Evolutionary conservation across 805 yeast genomes (phyloP).

Genomic region (Yamadazyma kitorensis): DNA sequence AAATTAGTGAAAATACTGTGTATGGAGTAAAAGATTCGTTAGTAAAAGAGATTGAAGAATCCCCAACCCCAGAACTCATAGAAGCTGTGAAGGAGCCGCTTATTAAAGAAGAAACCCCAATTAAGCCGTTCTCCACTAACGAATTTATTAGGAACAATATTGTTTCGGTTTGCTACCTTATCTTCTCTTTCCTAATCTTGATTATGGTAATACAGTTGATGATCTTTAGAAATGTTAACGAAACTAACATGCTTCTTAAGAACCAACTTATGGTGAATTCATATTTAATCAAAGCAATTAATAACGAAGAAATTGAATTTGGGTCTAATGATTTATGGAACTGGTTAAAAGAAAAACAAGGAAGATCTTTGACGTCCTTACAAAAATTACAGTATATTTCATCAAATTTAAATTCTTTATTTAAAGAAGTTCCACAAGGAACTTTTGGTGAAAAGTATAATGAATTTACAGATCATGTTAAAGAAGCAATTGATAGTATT

Average conservation of each 20-base stretch:
- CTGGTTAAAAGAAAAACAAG: conserved; percentile 16
- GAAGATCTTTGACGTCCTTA: conserved; percentile 14
- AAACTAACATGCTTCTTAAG: conserved; percentile 21
- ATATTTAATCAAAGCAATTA: conserved; percentile 11
- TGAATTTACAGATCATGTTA: not conserved
- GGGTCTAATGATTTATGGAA: conserved; percentile 19
- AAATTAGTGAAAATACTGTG: conserved; percentile 14
- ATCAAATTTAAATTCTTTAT: conserved; percentile 15
- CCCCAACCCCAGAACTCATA: conserved; percentile 1
- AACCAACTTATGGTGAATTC: conserved; percentile 19
- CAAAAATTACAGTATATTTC: conserved; percentile 21
- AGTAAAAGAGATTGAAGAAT: conserved; percentile 1
- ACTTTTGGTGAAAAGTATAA: not conserved
- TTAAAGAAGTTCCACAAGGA: conserved; percentile 2
- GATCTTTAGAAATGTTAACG: conserved; percentile 15
- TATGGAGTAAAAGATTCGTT: conserved; percentile 1
- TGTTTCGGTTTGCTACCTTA: conserved; percentile 16
- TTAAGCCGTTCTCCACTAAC: conserved; percentile 5
- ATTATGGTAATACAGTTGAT: conserved; percentile 20
- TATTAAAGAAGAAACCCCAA: no score
- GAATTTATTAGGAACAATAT: conserved; percentile 13
- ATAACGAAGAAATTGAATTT: conserved; percentile 1
- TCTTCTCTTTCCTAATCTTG: conserved; percentile 19
- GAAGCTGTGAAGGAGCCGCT: not conserved
- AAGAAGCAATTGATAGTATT: no score